Percentiles rank a stretch among this genome's conserved stretches.
Conservation (phyloP, 495 filamentous ascomycete species). For the Penicillium canescens region DNA sequence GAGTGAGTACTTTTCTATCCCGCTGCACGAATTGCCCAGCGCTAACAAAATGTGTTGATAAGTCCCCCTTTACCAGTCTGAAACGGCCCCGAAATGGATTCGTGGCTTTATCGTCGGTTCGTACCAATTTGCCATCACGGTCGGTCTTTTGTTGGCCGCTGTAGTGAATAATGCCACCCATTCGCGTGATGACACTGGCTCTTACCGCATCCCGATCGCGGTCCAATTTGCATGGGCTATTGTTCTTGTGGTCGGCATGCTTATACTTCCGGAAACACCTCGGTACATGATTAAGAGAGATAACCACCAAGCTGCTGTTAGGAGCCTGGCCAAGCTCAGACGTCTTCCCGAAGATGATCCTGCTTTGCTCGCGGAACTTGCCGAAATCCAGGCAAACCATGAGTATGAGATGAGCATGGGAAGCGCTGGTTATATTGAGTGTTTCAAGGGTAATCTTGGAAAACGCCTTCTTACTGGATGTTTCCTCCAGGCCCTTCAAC, state of each 20-base stretch:
- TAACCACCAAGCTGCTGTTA: conserved; percentile 61
- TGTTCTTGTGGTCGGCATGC: conserved; percentile 70
- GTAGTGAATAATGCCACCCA: conserved; percentile 76
- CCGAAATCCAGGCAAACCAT: conserved; percentile 80
- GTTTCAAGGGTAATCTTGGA: conserved; percentile 59
- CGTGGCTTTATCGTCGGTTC: conserved; percentile 78
- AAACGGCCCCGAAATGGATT: conserved; percentile 78
- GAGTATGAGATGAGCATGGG: conserved; percentile 74
- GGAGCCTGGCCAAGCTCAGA: conserved; percentile 65
- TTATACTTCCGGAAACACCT: conserved; percentile 81
- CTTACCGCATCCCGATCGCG: conserved; percentile 80
- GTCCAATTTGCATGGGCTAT: conserved; percentile 81
- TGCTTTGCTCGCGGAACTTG: conserved; percentile 64
- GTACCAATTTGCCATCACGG: conserved; percentile 82
- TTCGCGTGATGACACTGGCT: conserved; percentile 58
- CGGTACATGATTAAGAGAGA: conserved; percentile 77
- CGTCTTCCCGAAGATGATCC: conserved; percentile 63
- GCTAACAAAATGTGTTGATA: no score
- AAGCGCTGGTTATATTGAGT: conserved; percentile 66
- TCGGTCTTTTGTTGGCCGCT: conserved; percentile 78
- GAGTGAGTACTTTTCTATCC: no score
- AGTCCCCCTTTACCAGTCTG: conserved; percentile 80
- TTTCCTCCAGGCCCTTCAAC: conserved; percentile 73
- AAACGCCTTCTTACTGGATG: conserved; percentile 78
- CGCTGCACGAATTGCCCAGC: no score